Evolutionary conservation across 345 rosid genomes (phyloP).

Genomic region (Sisymbrium altissimum): DNA sequence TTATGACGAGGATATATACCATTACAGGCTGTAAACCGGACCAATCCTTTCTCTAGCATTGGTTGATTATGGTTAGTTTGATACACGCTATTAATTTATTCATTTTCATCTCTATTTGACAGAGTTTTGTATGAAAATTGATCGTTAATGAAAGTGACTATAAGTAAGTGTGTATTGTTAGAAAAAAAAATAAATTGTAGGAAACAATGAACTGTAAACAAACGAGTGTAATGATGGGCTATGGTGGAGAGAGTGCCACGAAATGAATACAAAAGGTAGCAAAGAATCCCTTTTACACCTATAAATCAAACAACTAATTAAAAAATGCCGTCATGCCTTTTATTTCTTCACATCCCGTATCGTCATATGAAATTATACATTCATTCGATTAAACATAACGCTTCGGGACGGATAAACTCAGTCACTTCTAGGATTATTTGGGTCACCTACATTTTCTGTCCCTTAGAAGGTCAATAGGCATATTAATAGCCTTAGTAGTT

Average conservation of each 20-base stretch:
- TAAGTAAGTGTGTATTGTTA: not conserved
- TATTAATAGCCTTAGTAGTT: too few relatives aligned
- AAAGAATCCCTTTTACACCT: not conserved
- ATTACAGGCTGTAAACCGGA: not conserved
- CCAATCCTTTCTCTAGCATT: too few relatives aligned
- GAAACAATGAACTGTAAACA: constrained; percentile 12
- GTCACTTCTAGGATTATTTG: too few relatives aligned
- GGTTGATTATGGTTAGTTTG: not conserved
- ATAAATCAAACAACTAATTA: too few relatives aligned
- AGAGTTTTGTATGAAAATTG: not conserved
- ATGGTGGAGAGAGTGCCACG: constrained; percentile 11
- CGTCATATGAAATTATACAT: too few relatives aligned
- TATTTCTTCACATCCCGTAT: not conserved
- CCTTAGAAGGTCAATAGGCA: too few relatives aligned
- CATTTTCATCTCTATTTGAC: not conserved
- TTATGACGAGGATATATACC: not conserved
- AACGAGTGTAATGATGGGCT: constrained; percentile 16
- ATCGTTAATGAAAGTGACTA: not conserved
- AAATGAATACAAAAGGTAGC: constrained; percentile 15
- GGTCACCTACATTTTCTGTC: too few relatives aligned
- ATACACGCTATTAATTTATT: not conserved
- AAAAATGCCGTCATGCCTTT: not conserved
- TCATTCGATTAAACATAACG: too few relatives aligned
- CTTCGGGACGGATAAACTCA: too few relatives aligned
- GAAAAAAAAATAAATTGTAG: not conserved